Conservation (phyloP, 345 rosid genomes). For the Eucalyptus victrix region DNA sequence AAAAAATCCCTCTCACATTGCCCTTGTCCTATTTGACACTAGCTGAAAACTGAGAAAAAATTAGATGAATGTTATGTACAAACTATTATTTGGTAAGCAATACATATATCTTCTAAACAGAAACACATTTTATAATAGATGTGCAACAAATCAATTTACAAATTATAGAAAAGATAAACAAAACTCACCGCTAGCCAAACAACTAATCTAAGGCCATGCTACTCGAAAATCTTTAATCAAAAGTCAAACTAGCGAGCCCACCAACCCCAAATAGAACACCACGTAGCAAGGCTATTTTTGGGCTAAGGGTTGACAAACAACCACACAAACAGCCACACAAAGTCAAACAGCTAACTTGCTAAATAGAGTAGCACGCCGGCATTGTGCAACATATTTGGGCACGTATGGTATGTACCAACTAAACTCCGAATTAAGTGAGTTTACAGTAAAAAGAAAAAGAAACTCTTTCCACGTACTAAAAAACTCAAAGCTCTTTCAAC, state of each 20-base stretch:
- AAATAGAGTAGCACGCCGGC: too few species aligned
- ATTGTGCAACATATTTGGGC: too few species aligned
- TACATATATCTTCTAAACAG: neutral
- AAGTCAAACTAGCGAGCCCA: neutral
- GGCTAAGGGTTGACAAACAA: neutral
- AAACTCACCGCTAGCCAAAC: neutral
- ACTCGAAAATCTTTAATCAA: neutral
- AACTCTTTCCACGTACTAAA: too few species aligned
- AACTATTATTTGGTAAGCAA: rapidly evolving
- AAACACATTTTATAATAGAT: neutral
- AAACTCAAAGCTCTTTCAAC: too few species aligned
- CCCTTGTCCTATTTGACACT: neutral
- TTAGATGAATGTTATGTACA: neutral
- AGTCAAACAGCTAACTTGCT: too few species aligned
- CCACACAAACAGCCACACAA: too few species aligned
- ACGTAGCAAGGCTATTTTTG: neutral
- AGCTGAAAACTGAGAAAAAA: neutral
- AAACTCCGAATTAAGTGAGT: too few species aligned
- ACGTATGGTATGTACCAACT: too few species aligned
- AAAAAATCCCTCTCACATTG: neutral
- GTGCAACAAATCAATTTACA: neutral
- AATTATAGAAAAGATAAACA: neutral
- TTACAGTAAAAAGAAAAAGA: too few species aligned
- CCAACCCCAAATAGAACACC: neutral
- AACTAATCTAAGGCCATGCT: neutral